phyloP scores from a whole-genome alignment of 495 filamentous ascomycete species.

The Viridothelium virens region DNA sequence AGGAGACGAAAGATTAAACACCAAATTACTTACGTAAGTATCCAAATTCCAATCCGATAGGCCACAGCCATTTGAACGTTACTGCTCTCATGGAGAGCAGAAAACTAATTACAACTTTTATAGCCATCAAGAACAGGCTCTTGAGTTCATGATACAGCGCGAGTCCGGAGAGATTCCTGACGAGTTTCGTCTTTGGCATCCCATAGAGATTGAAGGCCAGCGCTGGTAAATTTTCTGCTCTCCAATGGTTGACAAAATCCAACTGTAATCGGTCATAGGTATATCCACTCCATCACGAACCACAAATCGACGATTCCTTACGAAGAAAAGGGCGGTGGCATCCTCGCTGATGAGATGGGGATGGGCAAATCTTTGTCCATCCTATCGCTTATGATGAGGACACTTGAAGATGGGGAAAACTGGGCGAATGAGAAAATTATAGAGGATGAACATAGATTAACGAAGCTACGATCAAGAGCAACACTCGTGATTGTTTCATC shows the following conservation, averaged over 20 bases:
- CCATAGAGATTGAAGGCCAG: constrained; percentile 40
- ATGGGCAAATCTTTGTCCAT: constrained; percentile 81
- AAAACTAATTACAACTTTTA: not conserved
- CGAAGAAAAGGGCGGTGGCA: constrained; percentile 63
- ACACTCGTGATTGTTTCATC: constrained; percentile 42
- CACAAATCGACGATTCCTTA: constrained; percentile 20
- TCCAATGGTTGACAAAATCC: not conserved
- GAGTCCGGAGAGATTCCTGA: constrained; percentile 48
- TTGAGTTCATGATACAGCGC: constrained; percentile 76
- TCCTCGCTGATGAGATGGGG: constrained; percentile 82
- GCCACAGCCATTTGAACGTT: not conserved
- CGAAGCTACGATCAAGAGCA: constrained; percentile 26
- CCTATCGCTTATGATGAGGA: constrained; percentile 63
- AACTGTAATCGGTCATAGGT: not conserved
- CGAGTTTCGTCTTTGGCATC: not conserved
- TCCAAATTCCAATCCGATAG: not conserved
- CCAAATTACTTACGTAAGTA: not conserved
- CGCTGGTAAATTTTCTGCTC: constrained; percentile 52
- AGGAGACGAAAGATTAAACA: not conserved
- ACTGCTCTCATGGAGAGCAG: not conserved
- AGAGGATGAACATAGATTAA: constrained; percentile 9
- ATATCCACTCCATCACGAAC: constrained; percentile 9
- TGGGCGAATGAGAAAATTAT: constrained; percentile 6
- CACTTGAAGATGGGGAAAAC: constrained; percentile 46
- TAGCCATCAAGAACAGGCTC: constrained; percentile 81